Conservation (phyloP, 1,139 yeast species). For the Blastobotrys proliferans region DNA sequence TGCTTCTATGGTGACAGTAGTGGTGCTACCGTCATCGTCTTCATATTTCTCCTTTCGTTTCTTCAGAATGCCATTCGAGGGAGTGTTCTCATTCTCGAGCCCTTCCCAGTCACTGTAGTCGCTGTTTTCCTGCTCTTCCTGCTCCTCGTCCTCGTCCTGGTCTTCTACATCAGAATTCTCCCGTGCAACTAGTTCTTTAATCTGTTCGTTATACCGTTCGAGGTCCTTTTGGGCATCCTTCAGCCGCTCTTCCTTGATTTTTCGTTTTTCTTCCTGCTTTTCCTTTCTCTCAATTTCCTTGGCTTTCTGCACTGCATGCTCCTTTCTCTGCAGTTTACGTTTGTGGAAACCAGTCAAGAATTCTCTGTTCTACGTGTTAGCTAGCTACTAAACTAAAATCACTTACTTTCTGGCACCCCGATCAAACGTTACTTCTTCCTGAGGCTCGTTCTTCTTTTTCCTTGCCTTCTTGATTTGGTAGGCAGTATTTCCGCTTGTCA, state of each 20-base stretch:
- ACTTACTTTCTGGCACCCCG: constrained; percentile 54
- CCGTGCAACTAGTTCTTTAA: constrained; percentile 5
- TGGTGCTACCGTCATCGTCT: constrained; percentile 27
- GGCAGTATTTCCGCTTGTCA: constrained; percentile 75
- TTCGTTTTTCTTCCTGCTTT: constrained; percentile 64
- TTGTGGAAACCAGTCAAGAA: constrained; percentile 94
- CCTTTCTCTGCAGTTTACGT: constrained; percentile 81
- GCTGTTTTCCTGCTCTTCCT: constrained; percentile 11
- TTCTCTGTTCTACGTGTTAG: constrained; percentile 40
- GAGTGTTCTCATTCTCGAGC: constrained; percentile 24
- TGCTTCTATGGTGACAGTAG: constrained; percentile 31
- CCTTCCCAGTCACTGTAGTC: constrained; percentile 38
- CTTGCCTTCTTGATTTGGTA: constrained; percentile 64
- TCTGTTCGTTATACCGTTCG: constrained; percentile 42
- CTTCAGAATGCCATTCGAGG: constrained; percentile 49
- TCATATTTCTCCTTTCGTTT: constrained; percentile 49
- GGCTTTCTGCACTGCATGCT: constrained; percentile 70
- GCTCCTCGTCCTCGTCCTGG: constrained; percentile 23
- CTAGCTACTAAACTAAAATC: neutral
- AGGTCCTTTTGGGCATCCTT: constrained; percentile 57
- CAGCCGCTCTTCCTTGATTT: constrained; percentile 62
- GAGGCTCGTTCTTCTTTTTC: constrained; percentile 53
- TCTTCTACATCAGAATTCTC: constrained; percentile 24
- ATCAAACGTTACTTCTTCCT: constrained; percentile 79
- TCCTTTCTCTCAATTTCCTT: constrained; percentile 74